These are phyloP conservation scores for Cyclocybe cylindracea DNA, from an alignment of 768 basidiomycete genomes.

Conservation along the genomic window DNA sequence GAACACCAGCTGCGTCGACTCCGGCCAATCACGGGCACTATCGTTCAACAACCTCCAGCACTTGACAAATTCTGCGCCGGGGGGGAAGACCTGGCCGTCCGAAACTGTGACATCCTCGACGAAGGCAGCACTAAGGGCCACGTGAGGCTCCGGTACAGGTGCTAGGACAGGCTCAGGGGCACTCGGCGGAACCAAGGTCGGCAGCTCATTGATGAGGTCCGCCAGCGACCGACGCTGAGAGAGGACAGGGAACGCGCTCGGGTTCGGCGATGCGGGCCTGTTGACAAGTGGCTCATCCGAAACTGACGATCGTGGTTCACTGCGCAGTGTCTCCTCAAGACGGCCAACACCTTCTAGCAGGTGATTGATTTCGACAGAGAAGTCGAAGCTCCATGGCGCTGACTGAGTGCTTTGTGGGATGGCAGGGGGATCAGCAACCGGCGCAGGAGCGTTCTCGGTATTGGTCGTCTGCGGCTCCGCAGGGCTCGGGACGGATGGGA, in stretches of 20 bases:
- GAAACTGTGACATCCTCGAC: slow-evolving; percentile 70
- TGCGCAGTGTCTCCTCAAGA: neutral
- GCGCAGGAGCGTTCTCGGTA: no score
- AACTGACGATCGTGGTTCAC: slow-evolving; percentile 25
- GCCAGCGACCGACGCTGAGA: slow-evolving; percentile 14
- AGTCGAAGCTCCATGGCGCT: no score
- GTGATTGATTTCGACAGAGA: neutral
- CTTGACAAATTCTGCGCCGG: slow-evolving; percentile 86
- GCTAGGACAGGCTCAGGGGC: neutral
- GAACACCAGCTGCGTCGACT: slow-evolving; percentile 65
- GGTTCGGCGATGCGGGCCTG: slow-evolving; percentile 14
- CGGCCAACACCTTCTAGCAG: slow-evolving; percentile 3
- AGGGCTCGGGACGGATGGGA: no score
- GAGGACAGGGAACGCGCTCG: slow-evolving; percentile 4
- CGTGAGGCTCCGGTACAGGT: slow-evolving; percentile 3
- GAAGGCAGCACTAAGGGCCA: slow-evolving; percentile 52
- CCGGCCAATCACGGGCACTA: slow-evolving; percentile 66
- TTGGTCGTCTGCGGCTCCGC: no score
- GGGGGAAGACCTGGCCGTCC: slow-evolving; percentile 76
- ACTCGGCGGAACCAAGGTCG: slow-evolving; percentile 2
- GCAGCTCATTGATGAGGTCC: slow-evolving; percentile 27
- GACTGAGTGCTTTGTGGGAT: no score
- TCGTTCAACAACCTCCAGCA: slow-evolving; percentile 77
- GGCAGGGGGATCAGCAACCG: no score
- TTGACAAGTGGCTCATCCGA: slow-evolving; percentile 30